phyloP scores from a whole-genome alignment of 2,329 filamentous ascomycete genomes.

The Fusarium humuli region DNA sequence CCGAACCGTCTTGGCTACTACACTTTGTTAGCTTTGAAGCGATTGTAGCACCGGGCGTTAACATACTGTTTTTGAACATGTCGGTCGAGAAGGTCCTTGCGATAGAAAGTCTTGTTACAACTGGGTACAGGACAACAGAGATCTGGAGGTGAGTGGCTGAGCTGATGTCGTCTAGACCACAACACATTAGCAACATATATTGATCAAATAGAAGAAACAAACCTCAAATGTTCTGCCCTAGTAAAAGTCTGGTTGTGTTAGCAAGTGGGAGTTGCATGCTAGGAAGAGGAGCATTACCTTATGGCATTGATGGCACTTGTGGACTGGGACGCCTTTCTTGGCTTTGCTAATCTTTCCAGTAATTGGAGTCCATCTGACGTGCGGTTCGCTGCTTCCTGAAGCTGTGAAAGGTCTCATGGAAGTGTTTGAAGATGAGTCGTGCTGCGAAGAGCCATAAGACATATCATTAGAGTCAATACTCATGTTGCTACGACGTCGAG shows the following conservation, averaged over 20 bases:
- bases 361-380: slow-evolving; percentile 66
- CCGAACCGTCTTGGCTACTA: slow-evolving; percentile 41
- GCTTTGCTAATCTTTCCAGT: slow-evolving; percentile 68
- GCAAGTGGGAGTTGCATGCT: not conserved
- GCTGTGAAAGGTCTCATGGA: slow-evolving; percentile 57
- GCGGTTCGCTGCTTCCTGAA: slow-evolving; percentile 51
- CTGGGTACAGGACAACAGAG: slow-evolving; percentile 63
- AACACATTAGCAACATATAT: slow-evolving; percentile 42
- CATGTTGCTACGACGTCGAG: slow-evolving; percentile 58
- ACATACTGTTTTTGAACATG: slow-evolving; percentile 60
- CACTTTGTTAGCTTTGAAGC: slow-evolving; percentile 26
- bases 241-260: slow-evolving; percentile 65
- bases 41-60: not conserved
- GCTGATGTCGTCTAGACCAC: slow-evolving; percentile 65
- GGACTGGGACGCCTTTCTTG: slow-evolving; percentile 70
- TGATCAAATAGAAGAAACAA: slow-evolving; percentile 34
- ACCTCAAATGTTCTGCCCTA: slow-evolving; percentile 72
- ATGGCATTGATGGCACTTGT: slow-evolving; percentile 64
- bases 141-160: slow-evolving; percentile 67
- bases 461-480: slow-evolving; percentile 64
- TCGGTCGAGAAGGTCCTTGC: slow-evolving; percentile 69
- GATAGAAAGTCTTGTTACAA: slow-evolving; percentile 69
- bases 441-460: slow-evolving; percentile 44
- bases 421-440: slow-evolving; percentile 44
- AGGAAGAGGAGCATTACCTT: slow-evolving; percentile 56